Evolutionary conservation across 805 yeast species (phyloP), one percentile per base, ranked within the genome.

Genomic region (Ogataea minuta): DNA sequence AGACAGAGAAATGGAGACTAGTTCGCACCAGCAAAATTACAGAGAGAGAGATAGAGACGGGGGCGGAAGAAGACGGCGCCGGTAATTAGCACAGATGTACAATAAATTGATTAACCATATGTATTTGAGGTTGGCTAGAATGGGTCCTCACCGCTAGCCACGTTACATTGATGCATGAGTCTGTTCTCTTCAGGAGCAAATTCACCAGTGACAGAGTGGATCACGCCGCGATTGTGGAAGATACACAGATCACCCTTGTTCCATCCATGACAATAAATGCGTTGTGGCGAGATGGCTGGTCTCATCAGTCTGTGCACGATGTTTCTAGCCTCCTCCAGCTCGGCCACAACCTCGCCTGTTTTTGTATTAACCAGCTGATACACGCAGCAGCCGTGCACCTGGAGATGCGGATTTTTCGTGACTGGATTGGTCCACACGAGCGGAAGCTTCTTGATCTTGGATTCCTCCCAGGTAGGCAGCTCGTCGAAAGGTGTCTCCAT

Each of bases 121-220:
- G 17, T 7, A 29, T 12, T 28, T 12, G 23, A 33, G 17, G 34
- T 45, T 24, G 44, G 34, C 31, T 48, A 36, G 21, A 46, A 39
- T n/a, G 95, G 95, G 56, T 84, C 91, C 11, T 57, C 49, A 7
- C 88, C 90, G 56, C 87, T 77, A 14, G 96, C 95, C 59, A 88
- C 84, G 66, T 88, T 88, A 66, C 96, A 88, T 67, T 88, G 96
- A 59, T 88, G 96, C 95, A 88, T 87, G 57, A 88, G 70, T 62
- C 96, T 76, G 54, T 76, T 78, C 57, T 87, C 93, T 33, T 83
- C 86, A 13, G 74, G 73, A 13, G 76, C 80, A 64, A 88, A 82
- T 63, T 87, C 95, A 36, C 96, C 95, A 11, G 95, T 87, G 23
- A 88, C 96, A 2, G 91, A 79, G 59, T 88, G 96, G 84, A 91